Percentiles rank a stretch among this genome's conserved stretches.
Evolutionary conservation across 345 rosid species (phyloP).

Genomic region (Leavenworthia alabamica): DNA sequence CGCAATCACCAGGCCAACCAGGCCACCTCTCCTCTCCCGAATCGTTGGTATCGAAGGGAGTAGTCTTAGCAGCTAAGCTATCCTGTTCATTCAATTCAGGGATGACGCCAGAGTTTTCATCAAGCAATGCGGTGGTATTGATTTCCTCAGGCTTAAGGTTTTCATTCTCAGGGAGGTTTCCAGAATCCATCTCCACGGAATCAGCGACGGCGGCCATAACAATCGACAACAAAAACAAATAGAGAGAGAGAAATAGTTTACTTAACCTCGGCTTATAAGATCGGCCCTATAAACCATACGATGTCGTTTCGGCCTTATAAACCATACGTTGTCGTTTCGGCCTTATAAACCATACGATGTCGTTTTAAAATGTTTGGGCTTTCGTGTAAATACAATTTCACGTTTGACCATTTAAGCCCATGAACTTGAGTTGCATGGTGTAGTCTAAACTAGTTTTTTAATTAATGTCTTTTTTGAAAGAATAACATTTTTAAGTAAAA

Average conservation of each 20-base stretch:
- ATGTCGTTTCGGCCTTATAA: too few species aligned
- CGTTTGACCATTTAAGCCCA: too few species aligned
- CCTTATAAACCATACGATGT: too few species aligned
- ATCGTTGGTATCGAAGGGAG: not conserved
- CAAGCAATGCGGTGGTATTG: not conserved
- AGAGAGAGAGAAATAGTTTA: too few species aligned
- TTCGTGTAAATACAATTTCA: too few species aligned
- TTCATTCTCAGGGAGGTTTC: slow-evolving; percentile 8
- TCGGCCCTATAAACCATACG: not conserved
- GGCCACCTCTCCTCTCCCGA: slow-evolving; percentile 56
- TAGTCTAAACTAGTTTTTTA: too few species aligned
- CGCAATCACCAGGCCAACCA: slow-evolving; percentile 88
- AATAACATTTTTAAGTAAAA: too few species aligned
- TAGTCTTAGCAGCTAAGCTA: slow-evolving; percentile 5
- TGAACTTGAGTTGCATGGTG: too few species aligned
- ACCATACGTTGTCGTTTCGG: too few species aligned
- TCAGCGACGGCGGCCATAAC: slow-evolving; percentile 27
- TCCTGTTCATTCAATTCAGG: slow-evolving; percentile 21
- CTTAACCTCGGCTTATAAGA: too few species aligned
- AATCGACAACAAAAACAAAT: slow-evolving; percentile 8
- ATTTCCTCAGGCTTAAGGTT: not conserved
- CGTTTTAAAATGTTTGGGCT: too few species aligned
- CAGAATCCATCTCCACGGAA: slow-evolving; percentile 14
- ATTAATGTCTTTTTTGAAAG: too few species aligned
- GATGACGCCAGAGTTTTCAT: not conserved